Conservation (phyloP, 352 stramenopile genomes). For the Phytophthora pinifolia region DNA sequence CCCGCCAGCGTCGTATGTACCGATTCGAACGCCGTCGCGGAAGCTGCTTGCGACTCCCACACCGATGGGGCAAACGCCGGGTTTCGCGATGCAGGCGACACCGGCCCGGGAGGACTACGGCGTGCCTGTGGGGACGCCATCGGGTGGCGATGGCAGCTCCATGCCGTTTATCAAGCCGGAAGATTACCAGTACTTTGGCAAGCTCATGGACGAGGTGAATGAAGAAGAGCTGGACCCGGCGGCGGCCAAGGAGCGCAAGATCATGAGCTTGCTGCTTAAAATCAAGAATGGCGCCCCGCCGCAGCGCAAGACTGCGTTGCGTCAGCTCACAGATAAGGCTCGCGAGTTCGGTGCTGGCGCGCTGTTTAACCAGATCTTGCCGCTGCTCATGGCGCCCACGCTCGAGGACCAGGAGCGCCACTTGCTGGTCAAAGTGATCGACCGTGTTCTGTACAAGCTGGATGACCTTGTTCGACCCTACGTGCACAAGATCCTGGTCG, state of each 20-base stretch:
- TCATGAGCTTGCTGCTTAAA: conserved; percentile 98
- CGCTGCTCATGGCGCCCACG: conserved; percentile 98
- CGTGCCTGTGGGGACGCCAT: conserved; percentile 61
- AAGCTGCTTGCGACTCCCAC: conserved; percentile 96
- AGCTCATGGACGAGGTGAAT: conserved; percentile 93
- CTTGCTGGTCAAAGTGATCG: conserved; percentile 99
- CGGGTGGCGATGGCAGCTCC: conserved; percentile 61
- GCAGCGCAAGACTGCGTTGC: conserved; percentile 95
- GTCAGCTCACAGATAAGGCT: conserved; percentile 98
- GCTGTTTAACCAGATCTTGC: conserved; percentile 99
- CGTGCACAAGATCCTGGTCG: conserved; percentile 99
- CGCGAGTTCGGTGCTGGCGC: conserved; percentile 95
- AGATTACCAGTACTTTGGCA: conserved; percentile 98
- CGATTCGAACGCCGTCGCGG: conserved; percentile 93
- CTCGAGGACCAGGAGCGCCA: conserved; percentile 99
- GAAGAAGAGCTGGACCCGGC: conserved; percentile 90
- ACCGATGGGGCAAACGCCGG: conserved; percentile 92
- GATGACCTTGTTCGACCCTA: conserved; percentile 98
- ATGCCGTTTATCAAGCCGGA: conserved; percentile 99
- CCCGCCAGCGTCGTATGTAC: conserved; percentile 94
- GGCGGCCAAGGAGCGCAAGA: conserved; percentile 95
- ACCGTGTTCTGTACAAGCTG: conserved; percentile 99
- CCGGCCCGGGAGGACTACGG: conserved; percentile 83
- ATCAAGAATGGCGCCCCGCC: conserved; percentile 99
- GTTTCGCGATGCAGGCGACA: conserved; percentile 86